Evolutionary conservation across 768 basidiomycete species (phyloP), one percentile per base, ranked within the genome.

Genomic region (Pleurotus tuber-regium): DNA sequence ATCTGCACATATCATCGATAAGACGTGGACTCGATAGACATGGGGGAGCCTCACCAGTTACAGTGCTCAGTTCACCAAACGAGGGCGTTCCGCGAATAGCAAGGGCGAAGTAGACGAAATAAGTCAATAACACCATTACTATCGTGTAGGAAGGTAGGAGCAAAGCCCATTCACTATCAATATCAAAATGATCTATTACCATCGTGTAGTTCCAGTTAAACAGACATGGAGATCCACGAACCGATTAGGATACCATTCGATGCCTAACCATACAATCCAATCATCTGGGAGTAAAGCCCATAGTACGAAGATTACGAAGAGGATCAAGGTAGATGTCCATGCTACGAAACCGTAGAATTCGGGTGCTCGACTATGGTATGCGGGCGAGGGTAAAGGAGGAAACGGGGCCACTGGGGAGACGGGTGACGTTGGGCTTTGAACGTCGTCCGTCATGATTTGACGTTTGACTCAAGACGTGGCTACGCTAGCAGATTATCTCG

Each of bases 321-420:
- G 66, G 23, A 92, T 67, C 46, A 79, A 83, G 0, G 92, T 92
- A 0, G 83, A 83, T 7, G 84, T 83, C 86, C 84, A 89, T 12
- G 88, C 89, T 4, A 88, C 89, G 63, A 93, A 94, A n/a, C 92
- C 92, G 58, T 92, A 92, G 61, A 92, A 87, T 68, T 94, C 92
- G 36, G 87, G 78, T 10, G 88, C 87, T 7, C 87, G 82, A 63
- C 83, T 86, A 54, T 79, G 80, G 54, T 70, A 63, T 47, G 77
- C 79, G 33, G 62, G 66, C 4, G 73, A 69, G 2, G 56, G 46
- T 14, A 54, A 44, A n/a, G 53, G 53, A 21, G 56, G 56, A 26
- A 40, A 57, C 3, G 53, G 49, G 5, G 56, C 56, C 14, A 57
- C 25, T n/a, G 56, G 56, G 2, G 53, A 57, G n/a, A 46, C 29